Base-by-base conservation (phyloP, 306 rosid genomes). In the Arachis stenosperma region DNA sequence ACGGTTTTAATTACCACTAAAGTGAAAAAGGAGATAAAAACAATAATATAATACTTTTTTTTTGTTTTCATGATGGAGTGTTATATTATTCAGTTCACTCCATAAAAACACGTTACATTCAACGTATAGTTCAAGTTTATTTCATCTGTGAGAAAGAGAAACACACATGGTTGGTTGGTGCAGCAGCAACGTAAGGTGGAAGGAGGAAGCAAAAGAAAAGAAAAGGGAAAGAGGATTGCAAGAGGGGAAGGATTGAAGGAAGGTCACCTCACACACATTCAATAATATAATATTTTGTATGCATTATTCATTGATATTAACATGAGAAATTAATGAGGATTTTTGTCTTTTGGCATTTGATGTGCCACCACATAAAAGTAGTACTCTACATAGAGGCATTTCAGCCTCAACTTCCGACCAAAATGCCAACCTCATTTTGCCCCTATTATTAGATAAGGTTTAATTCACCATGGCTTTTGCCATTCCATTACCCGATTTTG, bases 381-480 rank as follows among this genome's bases (percentile, higher is more conserved):
- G 78, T 80, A 77, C 76, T 58, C 73, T 71, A 70, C 72, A 53
- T 33, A 50, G 37, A 74, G 55, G 70, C n/a, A 42, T 78, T 78
- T 81, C 70, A 58, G 78, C 41, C 73, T 69, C 66, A 51, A 69
- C 68, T 66, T 67, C 87, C 86, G 79, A 84, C 81, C 86, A 73
- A 75, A 78, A 69, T 36, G 82, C 50, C 66, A 67, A 37, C 68
- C 72, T 67, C 83, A 79, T 62, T 81, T 86, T 76, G 81, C 73
- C 69, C 62, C 40, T 29, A 10, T 8, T 13, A 50, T 8, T 13
- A 50, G 89, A 81, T 85, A 81, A 83, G 83, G 80, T 74, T 79
- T 71, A 33, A 33, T 33, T 4, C 37, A 47, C 36, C 73, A 52
- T 61, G 61, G 74, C 48, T 46, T 56, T 64, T 13, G 65, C 8